Conservation (phyloP, 306 rosid species). For the Fragaria ananassa region DNA sequence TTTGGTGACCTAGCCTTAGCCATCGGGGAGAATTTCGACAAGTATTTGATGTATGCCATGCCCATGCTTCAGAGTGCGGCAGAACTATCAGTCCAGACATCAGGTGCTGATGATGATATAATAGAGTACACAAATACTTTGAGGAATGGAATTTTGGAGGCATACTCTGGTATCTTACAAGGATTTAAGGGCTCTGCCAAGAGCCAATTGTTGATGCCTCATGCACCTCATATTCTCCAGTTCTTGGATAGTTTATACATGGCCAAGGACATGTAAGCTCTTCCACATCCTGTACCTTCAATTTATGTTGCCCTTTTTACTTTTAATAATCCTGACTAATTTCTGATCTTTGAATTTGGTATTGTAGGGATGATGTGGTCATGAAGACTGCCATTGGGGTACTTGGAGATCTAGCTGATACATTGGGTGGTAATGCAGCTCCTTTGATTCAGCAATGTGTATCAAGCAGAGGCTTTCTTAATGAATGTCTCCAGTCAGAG, state of each 20-base stretch:
- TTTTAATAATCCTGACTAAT: background rate
- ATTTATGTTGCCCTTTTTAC: background rate
- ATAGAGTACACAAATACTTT: slow-evolving; percentile 84
- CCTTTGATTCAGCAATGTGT: slow-evolving; percentile 75
- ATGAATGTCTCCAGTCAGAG: slow-evolving; percentile 76
- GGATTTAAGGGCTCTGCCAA: slow-evolving; percentile 89
- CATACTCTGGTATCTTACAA: slow-evolving; percentile 89
- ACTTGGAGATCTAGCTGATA: slow-evolving; percentile 92
- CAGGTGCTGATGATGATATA: slow-evolving; percentile 82
- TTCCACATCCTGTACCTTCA: background rate
- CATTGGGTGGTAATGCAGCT: slow-evolving; percentile 66
- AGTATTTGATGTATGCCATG: slow-evolving; percentile 86
- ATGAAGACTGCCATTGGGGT: slow-evolving; percentile 87
- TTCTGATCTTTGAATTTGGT: slow-evolving; percentile 14
- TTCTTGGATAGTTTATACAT: slow-evolving; percentile 82
- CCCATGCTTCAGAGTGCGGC: slow-evolving; percentile 99
- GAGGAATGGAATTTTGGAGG: slow-evolving; percentile 93
- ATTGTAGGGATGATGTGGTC: slow-evolving; percentile 79
- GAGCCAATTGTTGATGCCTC: slow-evolving; percentile 83
- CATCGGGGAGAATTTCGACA: slow-evolving; percentile 86
- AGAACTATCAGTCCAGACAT: slow-evolving; percentile 70
- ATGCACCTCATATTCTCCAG: slow-evolving; percentile 78
- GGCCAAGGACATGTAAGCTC: slow-evolving; percentile 83
- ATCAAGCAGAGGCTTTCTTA: slow-evolving; percentile 82
- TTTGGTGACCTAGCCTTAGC: slow-evolving; percentile 96